Evolutionary conservation across 805 yeast species (phyloP), one percentile per base, ranked within the genome.

Genomic region (Suhomyces sp.): DNA sequence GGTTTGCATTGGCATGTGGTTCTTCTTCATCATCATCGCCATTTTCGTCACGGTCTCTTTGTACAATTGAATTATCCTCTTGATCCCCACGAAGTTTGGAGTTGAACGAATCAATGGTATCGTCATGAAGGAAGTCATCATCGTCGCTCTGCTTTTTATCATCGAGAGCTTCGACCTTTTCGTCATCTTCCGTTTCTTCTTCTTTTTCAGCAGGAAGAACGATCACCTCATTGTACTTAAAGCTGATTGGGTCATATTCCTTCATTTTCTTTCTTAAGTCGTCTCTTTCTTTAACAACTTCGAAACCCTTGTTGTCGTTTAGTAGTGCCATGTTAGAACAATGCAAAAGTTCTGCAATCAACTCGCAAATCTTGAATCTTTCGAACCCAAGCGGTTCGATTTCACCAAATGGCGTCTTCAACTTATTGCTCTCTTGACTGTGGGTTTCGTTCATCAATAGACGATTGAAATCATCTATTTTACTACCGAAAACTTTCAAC

Each of bases 281-380:
- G 43, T 68, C 72, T 18, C 74, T 44, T 31, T 58, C 60, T 28
- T 48, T 44, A 14, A 68, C 74, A 14, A 66, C 62, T 18, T 63
- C 70, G 39, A 44, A 64, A 7, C 73, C 74, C 48, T 65, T 65
- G 37, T 65, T 65, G 43, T 67, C 72, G 43, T 68, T 68, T 21
- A 68, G 51, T 31, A 68, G 51, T 11, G 71, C 70, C 74, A 68
- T 68, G 46, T 68, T 68, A 10, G 72, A 66, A 38, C 74, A 68
- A 50, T 68, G 74, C 31, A 68, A 56, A 24, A 68, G 58, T 44
- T 68, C 74, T 2, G 74, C 74, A 20, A 68, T 61, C 40, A 68
- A 58, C 49, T 68, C 74, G 45, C 72, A 67, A 20, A 68, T 67
- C 48, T 68, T 68, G 47, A 68, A 68, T 35, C 73, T 48, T 44